Evolutionary conservation across 2,329 filamentous ascomycete species (phyloP), one percentile per base, ranked within the genome.

Genomic region (Hysterium pulicare): DNA sequence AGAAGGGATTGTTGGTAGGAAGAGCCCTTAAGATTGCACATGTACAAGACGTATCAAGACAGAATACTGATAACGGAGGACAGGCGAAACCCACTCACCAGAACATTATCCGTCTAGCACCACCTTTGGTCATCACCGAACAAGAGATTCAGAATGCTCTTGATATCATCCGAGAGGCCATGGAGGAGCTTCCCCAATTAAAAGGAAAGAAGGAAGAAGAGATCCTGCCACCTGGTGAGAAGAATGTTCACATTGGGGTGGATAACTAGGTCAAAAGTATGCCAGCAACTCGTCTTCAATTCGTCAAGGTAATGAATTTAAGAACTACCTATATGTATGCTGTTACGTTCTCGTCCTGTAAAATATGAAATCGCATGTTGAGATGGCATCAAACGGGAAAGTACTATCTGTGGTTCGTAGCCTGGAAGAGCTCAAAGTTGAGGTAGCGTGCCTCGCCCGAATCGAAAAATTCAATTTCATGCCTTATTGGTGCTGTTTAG

Each of bases 11-110:
- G 43, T 68, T 98, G 78, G 89, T 94, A 77, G 72, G 84, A 74
- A 47, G 61, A 61, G 64, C 69, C 55, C 62, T 67, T 33, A 68
- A 66, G 45, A 67, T 69, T 52, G 60, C 62, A 32, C 65, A 69
- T 48, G 43, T 57, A n/a, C 54, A 51, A 45, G 45, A 58, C 20
- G 31, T 46, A 45, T 45, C 16, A 46, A 49, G 35, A 13, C 24
- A 50, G 22, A 39, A 46, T 49, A 50, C 53, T 69, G 48, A 67
- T 50, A 40, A 42, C 36, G 33, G 36, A 32, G 35, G 46, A 61
- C 66, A 95, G 89, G 93, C 93, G 59, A 98, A 98, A 79, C 93
- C 93, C 22, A 98, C 93, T 5, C 93, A 98, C 70, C 85, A 95
- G 62, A 96, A 97, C 71, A 97, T 98, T 67, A 98, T 98, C 66